Evolutionary conservation across 306 rosid genomes (phyloP), one percentile per base, ranked within the genome.

Genomic region (Dalbergia oliveri): DNA sequence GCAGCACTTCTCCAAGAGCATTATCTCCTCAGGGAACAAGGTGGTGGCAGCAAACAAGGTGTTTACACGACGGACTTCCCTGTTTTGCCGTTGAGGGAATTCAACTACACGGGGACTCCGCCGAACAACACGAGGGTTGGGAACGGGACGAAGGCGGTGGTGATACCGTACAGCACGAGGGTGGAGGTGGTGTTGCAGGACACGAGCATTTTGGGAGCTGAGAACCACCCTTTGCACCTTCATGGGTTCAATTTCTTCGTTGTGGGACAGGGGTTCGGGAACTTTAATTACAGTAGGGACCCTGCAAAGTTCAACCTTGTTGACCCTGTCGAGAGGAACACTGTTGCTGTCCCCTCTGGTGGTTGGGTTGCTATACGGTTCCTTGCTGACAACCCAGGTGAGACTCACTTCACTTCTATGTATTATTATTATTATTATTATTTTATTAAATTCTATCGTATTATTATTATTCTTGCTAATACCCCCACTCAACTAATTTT

Each of bases 281-380:
- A 93, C 83, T 91, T 82, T 33, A 57, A 93, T 54, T 78, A 81
- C 1, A 86, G 43, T 18, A 85, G 58, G 2, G 97, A 91, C 76
- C 88, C 87, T 12, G 9, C 77, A 1, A 89, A 83, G 4, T 93
- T 82, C 68, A 93, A 93, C 66, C 83, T 93, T 56, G 79, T 88
- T 66, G 94, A 91, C 65, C 96, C 97, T 0, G 90, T 84, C 19
- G 91, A 88, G 78, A 87, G 96, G 84, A 93, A 93, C 86, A 91
- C 96, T 3, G 53, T 85, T 51, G 88, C 84, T 39, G 90, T 93
- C 10, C 97, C 97, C 8, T 72, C 97, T 23, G 88, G 90, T 21
- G 97, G 97, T 79, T 93, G 97, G 97, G 91, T 82, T 39, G 97
- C 94, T 0, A 80, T 93, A 19, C 86, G 97, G 0, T 90, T 93